Conservation (phyloP, 2,329 filamentous ascomycete species). For the Fulvia fulva region DNA sequence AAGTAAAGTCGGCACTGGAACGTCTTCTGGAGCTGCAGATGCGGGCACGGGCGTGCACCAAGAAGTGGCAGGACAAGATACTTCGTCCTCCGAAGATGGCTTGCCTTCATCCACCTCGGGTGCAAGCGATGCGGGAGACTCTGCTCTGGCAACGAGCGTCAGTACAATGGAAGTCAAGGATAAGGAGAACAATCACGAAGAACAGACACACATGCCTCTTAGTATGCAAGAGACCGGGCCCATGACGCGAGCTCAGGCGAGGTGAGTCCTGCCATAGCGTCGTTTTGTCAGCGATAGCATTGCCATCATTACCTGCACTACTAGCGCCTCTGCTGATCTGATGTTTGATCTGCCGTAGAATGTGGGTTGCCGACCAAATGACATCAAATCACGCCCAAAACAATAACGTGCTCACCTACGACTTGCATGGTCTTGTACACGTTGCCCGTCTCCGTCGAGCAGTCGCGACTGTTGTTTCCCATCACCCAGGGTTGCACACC, state of each 20-base stretch:
- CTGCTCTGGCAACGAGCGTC: constrained; percentile 9
- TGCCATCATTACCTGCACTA: not conserved
- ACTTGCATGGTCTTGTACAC: constrained; percentile 11
- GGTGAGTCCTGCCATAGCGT: constrained; percentile 17
- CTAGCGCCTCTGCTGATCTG: constrained; percentile 3
- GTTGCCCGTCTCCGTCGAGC: constrained; percentile 16
- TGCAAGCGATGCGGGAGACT: constrained; percentile 5
- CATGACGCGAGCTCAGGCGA: constrained; percentile 20
- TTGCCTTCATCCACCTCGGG: not conserved
- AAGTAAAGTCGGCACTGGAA: not conserved
- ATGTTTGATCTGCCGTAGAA: constrained; percentile 5
- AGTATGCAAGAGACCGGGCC: constrained; percentile 11
- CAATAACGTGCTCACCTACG: constrained; percentile 15
- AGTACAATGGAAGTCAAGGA: constrained; percentile 6
- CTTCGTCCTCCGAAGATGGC: not conserved
- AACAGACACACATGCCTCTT: not conserved
- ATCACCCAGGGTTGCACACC: constrained; percentile 15
- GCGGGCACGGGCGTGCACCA: not conserved
- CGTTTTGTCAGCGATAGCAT: not conserved
- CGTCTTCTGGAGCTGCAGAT: not conserved
- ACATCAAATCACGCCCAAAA: constrained; percentile 12
- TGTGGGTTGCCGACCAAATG: constrained; percentile 17
- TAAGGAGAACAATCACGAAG: not conserved
- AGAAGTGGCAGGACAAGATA: not conserved
- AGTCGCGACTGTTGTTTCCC: constrained; percentile 8